Evolutionary conservation across 2,329 filamentous ascomycete genomes (phyloP).

Genomic region (Macrophomina phaseolina): DNA sequence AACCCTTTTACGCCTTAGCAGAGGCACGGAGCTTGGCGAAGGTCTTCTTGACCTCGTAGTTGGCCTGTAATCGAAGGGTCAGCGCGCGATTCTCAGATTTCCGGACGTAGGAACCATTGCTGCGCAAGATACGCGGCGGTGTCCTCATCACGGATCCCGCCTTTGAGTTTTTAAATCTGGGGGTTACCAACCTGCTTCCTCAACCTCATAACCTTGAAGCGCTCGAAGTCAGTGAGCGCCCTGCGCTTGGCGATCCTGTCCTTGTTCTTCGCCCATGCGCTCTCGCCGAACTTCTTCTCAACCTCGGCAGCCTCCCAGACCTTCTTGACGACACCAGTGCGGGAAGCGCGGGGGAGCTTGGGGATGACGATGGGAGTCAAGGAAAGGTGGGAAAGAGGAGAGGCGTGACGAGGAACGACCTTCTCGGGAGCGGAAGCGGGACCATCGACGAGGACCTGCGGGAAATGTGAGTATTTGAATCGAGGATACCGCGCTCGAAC

Average conservation of each 20-base stretch:
- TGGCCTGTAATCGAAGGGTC: slow-evolving; percentile 57
- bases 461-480: slow-evolving; percentile 34
- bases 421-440: slow-evolving; percentile 81
- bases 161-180: not conserved
- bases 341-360: slow-evolving; percentile 83
- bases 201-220: slow-evolving; percentile 99
- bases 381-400: slow-evolving; percentile 80
- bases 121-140: not conserved
- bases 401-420: slow-evolving; percentile 83
- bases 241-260: slow-evolving; percentile 84
- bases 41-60: slow-evolving; percentile 97
- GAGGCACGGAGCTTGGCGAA: slow-evolving; percentile 76
- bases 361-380: slow-evolving; percentile 89
- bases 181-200: slow-evolving; percentile 86
- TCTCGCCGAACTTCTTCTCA: slow-evolving; percentile 90
- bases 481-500: not conserved
- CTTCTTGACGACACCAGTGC: slow-evolving; percentile 82
- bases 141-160: not conserved
- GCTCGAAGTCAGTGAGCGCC: slow-evolving; percentile 96
- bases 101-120: not conserved
- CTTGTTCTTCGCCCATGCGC: slow-evolving; percentile 93
- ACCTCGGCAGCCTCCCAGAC: slow-evolving; percentile 91
- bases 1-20: slow-evolving; percentile 43
- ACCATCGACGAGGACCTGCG: slow-evolving; percentile 93
- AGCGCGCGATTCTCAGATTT: not conserved